phyloP scores from a whole-genome alignment of 2,329 filamentous ascomycete genomes.

The Penicillium sp. region DNA sequence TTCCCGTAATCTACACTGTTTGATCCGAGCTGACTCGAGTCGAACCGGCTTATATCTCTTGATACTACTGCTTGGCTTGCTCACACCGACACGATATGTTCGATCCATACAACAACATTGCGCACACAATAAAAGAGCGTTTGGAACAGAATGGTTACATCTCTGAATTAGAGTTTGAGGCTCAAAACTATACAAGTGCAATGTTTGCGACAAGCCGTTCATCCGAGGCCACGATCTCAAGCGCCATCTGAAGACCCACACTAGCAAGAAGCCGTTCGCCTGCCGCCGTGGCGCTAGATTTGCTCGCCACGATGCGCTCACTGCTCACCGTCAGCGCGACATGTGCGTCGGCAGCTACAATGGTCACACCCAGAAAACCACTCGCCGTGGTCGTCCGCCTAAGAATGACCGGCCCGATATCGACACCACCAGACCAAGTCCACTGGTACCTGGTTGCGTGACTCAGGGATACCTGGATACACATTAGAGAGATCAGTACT shows the following conservation, averaged over 20 bases:
- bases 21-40: too few relatives aligned
- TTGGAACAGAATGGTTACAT: not conserved
- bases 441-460: slow-evolving; percentile 41
- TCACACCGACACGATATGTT: too few relatives aligned
- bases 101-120: too few relatives aligned
- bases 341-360: slow-evolving; percentile 97
- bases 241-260: slow-evolving; percentile 96
- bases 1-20: too few relatives aligned
- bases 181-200: slow-evolving; percentile 62
- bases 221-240: slow-evolving; percentile 97
- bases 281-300: slow-evolving; percentile 95
- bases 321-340: slow-evolving; percentile 83
- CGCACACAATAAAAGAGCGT: too few relatives aligned
- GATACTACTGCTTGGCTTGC: too few relatives aligned
- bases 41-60: too few relatives aligned
- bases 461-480: too few relatives aligned
- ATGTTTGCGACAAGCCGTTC: slow-evolving; percentile 91
- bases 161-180: not conserved
- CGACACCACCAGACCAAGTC: slow-evolving; percentile 61
- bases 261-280: slow-evolving; percentile 90
- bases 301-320: slow-evolving; percentile 54
- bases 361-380: slow-evolving; percentile 68
- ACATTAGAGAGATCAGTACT: too few relatives aligned
- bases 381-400: slow-evolving; percentile 64
- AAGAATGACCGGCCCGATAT: slow-evolving; percentile 63